Base-by-base conservation (phyloP, 176 grass and related monocot genomes). In the Thalia dealbata region DNA sequence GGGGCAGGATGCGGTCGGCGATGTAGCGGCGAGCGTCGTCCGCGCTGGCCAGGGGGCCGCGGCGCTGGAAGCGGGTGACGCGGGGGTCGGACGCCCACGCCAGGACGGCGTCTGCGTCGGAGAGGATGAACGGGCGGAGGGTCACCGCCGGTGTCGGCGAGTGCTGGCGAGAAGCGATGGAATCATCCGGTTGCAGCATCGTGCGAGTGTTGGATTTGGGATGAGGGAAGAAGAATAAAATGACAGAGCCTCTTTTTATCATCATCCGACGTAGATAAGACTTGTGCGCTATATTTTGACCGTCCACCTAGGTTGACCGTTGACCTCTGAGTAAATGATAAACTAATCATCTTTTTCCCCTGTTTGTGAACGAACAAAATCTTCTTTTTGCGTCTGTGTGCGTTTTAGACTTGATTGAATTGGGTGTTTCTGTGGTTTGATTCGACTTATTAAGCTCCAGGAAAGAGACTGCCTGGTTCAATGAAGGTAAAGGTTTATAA, bases 31-130 rank as follows among this genome's bases (percentile, higher is more conserved):
- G 84, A 14, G 88, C 92, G 50, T 88, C 64, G 71, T 81, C 73
- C 0, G 52, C 13, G 79, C 67, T 23, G 21, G 65, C 5, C 73
- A 78, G 82, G 11, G 92, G 76, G 7, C 81, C 68, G 19, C 88
- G 92, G 62, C 88, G 86, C 55, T 91, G 92, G 92, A 91, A 96
- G 25, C 68, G 79, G 24, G 50, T 79, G 30, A 91, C 81, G 21
- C 74, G 84, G 21, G 81, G 84, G 70, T 96, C 86, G 0, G 86
- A 86, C 46, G 79, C 86, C 92, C 92, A 96, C 16, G 79, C 56
- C 76, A 96, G 81, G 67, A 89, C 56, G 52, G 88, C 77, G 69
- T 79, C 82, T 7, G 10, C 50, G 50, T 81, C 82, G 14, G 83
- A 89, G n/a, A 75, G 78, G 7, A 59, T 71, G 77, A 87, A 96